Conservation (phyloP, 1,284 basidiomycete genomes). For the Pseudozyma pruni region DNA sequence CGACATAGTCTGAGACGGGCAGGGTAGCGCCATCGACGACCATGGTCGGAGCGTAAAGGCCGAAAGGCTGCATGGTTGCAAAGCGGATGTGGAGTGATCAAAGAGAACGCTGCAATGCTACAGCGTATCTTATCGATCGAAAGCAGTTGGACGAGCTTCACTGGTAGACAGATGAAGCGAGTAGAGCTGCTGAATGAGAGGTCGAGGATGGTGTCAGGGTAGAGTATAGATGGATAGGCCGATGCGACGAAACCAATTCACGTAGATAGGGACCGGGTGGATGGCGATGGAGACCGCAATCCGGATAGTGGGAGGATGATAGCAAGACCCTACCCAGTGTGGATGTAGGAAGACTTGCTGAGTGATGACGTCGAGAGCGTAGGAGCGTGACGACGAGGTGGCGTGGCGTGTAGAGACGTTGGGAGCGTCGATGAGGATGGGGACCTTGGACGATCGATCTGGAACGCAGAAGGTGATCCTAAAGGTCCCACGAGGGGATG, state of each 20-base stretch:
- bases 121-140: conserved; percentile 16
- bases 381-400: conserved; percentile 13
- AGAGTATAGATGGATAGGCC: conserved; percentile 21
- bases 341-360: conserved; percentile 19
- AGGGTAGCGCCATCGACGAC: conserved; percentile 19
- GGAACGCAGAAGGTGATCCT: conserved; percentile 25
- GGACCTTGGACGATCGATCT: conserved; percentile 31
- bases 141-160: conserved; percentile 19
- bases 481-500: conserved; percentile 43
- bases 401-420: conserved; percentile 3
- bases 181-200: conserved; percentile 1
- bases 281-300: conserved; percentile 33
- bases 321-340: conserved; percentile 20
- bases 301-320: conserved; percentile 9
- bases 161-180: conserved; percentile 11
- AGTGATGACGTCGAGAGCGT: conserved; percentile 25
- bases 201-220: not conserved
- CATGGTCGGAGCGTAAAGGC: conserved; percentile 18
- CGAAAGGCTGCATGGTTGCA: conserved; percentile 25
- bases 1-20: conserved; percentile 26
- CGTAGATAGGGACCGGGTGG: conserved; percentile 50
- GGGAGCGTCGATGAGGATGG: conserved; percentile 7
- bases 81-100: not conserved
- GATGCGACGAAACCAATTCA: conserved; percentile 53
- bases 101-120: conserved; percentile 17